Conservation (phyloP, 371 early-diverging fungal species). For the Haplosporangium sp. region DNA sequence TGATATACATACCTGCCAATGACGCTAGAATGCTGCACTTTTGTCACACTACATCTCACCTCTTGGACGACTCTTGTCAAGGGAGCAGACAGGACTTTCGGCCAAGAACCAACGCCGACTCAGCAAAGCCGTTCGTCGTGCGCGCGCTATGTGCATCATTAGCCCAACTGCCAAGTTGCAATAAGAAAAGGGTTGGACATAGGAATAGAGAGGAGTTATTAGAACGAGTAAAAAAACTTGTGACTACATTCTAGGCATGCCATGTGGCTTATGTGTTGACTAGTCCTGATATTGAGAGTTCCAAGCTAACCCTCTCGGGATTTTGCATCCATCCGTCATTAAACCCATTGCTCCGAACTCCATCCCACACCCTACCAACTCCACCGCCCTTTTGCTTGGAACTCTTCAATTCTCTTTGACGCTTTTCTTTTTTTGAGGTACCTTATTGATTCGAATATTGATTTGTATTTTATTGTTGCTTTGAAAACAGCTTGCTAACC, state of each 20-base stretch:
- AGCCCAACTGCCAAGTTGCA: conserved; percentile 47
- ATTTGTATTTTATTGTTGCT: too few relatives aligned
- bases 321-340: too few relatives aligned
- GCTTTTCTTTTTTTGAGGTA: too few relatives aligned
- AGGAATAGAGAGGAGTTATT: background rate
- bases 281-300: too few relatives aligned
- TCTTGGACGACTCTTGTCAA: conserved; percentile 83
- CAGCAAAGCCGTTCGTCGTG: conserved; percentile 85
- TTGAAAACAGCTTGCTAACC: too few relatives aligned
- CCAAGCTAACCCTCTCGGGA: background rate
- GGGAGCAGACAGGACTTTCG: conserved; percentile 77
- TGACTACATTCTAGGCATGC: background rate
- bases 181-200: background rate
- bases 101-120: conserved; percentile 84
- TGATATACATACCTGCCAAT: too few relatives aligned
- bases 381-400: background rate
- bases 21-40: conserved; percentile 64
- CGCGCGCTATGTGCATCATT: conserved; percentile 80
- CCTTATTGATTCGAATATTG: too few relatives aligned
- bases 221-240: background rate
- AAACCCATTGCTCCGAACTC: too few relatives aligned
- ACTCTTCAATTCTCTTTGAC: background rate
- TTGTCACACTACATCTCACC: conserved; percentile 82
- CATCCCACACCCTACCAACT: background rate
- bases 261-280: too few relatives aligned